Evolutionary conservation across 108 stramenopile species (phyloP), one percentile per base, ranked within the genome.

Genomic region (Nitzschia putrida): DNA sequence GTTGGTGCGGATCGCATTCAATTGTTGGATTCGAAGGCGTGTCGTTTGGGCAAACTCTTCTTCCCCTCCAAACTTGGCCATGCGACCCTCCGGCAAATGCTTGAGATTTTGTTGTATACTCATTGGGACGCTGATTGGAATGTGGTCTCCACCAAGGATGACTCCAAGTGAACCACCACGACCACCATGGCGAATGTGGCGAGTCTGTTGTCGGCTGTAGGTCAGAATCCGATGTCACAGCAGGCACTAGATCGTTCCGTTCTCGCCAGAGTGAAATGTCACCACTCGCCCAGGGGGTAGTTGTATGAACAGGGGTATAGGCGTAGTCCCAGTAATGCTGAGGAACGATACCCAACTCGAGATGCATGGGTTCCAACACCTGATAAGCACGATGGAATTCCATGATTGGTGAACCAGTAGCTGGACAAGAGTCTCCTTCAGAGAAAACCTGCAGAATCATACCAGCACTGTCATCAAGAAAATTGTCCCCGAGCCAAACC

Each of bases 71-170:
- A 21, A 92, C 85, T 76, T 92, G 88, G 0, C 91, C 91, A 72
- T 90, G 85, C 4, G 85, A 86, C 4, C 91, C 91, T 29, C 91
- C 91, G 39, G 91, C 91, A 72, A 92, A 92, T 7, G 88, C 85
- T 5, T 82, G 55, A 13, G 73, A 81, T n/a, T 14, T 63, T 23
- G 69, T 78, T 26, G 77, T 68, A 59, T 85, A 88, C 45, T 89
- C 85, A 2, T 47, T 40, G 61, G 66, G 29, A 55, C 56, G 71
- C 11, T 69, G 61, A 10, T 54, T 65, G 9, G 53, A 56, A 49
- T 67, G 24, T 0, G 18, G 47, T 23, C 65, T 61, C 71, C 71
- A 72, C 71, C 68, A 76, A 0, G 24, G 20, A 68, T 66, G 40
- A 21, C 59, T 20, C 16, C 29, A 71, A 21, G 80, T 66, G 18